Percentiles rank a stretch among this genome's conserved stretches.
These are phyloP conservation scores for Termitomyces sp. DNA, from an alignment of 768 basidiomycete species.

Conservation along the genomic window DNA sequence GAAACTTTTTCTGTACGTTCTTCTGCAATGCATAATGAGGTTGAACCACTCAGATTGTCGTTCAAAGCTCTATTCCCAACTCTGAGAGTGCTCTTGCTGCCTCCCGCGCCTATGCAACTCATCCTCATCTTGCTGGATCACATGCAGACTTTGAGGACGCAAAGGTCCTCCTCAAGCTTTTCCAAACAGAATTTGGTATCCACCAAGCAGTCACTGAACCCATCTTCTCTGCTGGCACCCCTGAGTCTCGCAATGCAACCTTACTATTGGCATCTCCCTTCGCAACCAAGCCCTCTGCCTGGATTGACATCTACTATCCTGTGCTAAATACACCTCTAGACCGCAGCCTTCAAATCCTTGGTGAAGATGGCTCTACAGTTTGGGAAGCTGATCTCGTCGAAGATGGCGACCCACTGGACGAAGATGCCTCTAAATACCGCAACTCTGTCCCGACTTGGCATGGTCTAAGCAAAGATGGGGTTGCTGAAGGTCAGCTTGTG, in stretches of 20 bases:
- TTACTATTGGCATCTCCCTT: slow-evolving; percentile 44
- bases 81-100: slow-evolving; percentile 53
- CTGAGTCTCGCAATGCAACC: slow-evolving; percentile 64
- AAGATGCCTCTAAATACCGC: slow-evolving; percentile 63
- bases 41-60: background rate
- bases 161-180: slow-evolving; percentile 59
- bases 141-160: slow-evolving; percentile 60
- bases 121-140: slow-evolving; percentile 74
- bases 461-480: slow-evolving; percentile 75
- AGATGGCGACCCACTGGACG: slow-evolving; percentile 67
- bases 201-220: slow-evolving; percentile 39
- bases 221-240: slow-evolving; percentile 69
- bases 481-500: slow-evolving; percentile 63
- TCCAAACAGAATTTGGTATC: slow-evolving; percentile 64
- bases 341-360: slow-evolving; percentile 64
- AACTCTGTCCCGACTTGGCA: slow-evolving; percentile 81
- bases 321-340: slow-evolving; percentile 77
- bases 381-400: slow-evolving; percentile 77
- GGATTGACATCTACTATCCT: slow-evolving; percentile 90
- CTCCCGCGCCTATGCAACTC: slow-evolving; percentile 57
- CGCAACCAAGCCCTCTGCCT: slow-evolving; percentile 54
- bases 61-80: slow-evolving; percentile 50
- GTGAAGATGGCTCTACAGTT: slow-evolving; percentile 43
- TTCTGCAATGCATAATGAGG: background rate
- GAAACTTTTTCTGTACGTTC: slow-evolving; percentile 19